Evolutionary conservation across 345 rosid genomes (phyloP).

Genomic region (Acer negundo): DNA sequence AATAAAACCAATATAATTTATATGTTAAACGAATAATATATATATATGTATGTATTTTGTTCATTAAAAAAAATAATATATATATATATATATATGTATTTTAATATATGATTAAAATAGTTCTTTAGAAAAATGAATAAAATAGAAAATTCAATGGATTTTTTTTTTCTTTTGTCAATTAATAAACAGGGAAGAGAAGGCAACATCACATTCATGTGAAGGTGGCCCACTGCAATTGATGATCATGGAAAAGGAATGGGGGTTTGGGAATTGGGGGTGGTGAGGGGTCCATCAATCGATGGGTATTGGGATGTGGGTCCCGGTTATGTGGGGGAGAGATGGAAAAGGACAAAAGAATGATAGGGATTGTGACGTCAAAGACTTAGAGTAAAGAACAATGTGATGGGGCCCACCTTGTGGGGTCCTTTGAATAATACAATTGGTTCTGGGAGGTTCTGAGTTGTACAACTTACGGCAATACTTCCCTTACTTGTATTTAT

Average conservation of each 20-base stretch:
- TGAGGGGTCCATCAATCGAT: slow-evolving; percentile 23
- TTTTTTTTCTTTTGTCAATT: not conserved
- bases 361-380: slow-evolving; percentile 18
- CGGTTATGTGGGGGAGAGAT: slow-evolving; percentile 7
- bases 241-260: not conserved
- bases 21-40: too few species aligned
- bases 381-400: slow-evolving; percentile 15
- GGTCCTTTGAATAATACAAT: slow-evolving; percentile 19
- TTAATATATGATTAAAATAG: too few species aligned
- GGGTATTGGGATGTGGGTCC: slow-evolving; percentile 22
- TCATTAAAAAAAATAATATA: too few species aligned
- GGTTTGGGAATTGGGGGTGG: not conserved
- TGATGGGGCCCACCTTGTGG: not conserved
- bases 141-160: not conserved
- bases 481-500: slow-evolving; percentile 1
- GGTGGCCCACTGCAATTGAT: not conserved
- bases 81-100: too few species aligned
- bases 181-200: not conserved
- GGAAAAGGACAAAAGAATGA: slow-evolving; percentile 22
- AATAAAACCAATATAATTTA: too few species aligned
- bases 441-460: slow-evolving; percentile 14
- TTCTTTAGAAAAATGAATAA: too few species aligned
- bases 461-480: not conserved
- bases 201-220: not conserved
- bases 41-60: too few species aligned